Evolutionary conservation across 331 rosid species (phyloP).

Genomic region (Malus hybrid): DNA sequence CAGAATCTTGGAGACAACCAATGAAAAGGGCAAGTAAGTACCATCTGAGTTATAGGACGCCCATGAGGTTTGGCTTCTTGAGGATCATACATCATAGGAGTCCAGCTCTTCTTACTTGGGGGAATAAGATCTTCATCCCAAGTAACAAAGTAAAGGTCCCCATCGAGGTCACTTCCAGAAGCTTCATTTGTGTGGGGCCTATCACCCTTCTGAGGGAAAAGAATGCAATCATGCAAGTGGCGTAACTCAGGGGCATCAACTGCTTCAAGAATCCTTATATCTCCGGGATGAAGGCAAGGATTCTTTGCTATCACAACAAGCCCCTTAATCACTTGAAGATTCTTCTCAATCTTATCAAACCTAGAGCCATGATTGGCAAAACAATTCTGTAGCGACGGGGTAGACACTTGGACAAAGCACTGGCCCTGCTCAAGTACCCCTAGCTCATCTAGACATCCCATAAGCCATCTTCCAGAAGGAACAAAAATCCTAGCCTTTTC

Average conservation of each 20-base stretch:
- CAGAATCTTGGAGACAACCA: conserved; percentile 12
- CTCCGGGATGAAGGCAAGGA: conserved; percentile 99
- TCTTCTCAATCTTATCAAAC: conserved; percentile 51
- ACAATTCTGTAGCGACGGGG: conserved; percentile 69
- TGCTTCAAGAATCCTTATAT: conserved; percentile 78
- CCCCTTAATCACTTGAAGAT: conserved; percentile 57
- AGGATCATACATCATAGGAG: conserved; percentile 65
- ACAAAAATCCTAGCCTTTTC: conserved; percentile 93
- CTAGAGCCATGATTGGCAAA: conserved; percentile 81
- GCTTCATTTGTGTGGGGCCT: conserved; percentile 96
- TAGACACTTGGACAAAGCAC: conserved; percentile 83
- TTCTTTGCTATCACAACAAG: conserved; percentile 78
- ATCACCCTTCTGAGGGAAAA: conserved; percentile 89
- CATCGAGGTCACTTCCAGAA: conserved; percentile 96
- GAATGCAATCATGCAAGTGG: conserved; percentile 76
- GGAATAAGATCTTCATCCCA: conserved; percentile 91
- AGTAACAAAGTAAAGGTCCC: conserved; percentile 88
- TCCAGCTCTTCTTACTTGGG: conserved; percentile 76
- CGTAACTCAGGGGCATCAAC: conserved; percentile 67
- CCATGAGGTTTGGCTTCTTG: conserved; percentile 23
- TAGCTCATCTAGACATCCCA: conserved; percentile 87
- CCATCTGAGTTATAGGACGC: conserved; percentile 38
- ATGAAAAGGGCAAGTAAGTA: conserved; percentile 25
- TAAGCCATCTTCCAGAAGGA: conserved; percentile 80
- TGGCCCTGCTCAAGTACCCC: conserved; percentile 80